These are phyloP conservation scores for Xanthoceras sorbifolium DNA, from an alignment of 345 rosid genomes.

Conservation along the genomic window DNA sequence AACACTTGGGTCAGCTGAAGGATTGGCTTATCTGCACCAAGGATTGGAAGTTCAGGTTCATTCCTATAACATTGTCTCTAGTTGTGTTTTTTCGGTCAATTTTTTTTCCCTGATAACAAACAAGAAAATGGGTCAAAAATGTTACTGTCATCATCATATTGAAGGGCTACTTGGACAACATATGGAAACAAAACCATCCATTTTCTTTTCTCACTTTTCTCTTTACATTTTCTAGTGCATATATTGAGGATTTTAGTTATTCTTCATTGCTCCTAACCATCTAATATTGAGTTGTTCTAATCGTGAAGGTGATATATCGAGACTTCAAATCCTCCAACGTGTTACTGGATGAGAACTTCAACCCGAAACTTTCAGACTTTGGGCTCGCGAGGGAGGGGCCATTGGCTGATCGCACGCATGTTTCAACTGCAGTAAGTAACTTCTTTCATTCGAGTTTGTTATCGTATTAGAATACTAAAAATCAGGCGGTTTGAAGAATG, in stretches of 20 bases:
- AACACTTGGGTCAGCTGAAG: slow-evolving; percentile 79
- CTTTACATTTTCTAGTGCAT: not conserved
- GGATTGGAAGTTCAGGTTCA: slow-evolving; percentile 75
- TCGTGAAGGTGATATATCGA: slow-evolving; percentile 68
- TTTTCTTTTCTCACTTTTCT: not conserved
- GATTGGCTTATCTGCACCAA: slow-evolving; percentile 81
- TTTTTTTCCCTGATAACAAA: not conserved
- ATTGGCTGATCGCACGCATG: slow-evolving; percentile 67
- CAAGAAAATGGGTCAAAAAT: no score
- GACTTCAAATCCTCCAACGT: slow-evolving; percentile 87
- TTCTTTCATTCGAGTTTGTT: not conserved
- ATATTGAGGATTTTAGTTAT: not conserved
- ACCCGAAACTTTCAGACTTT: slow-evolving; percentile 85
- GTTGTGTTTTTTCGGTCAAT: not conserved
- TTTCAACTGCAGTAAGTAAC: slow-evolving; percentile 81
- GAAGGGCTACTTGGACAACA: no score
- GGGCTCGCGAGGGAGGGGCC: slow-evolving; percentile 98
- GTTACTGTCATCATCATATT: no score
- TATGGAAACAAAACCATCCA: not conserved
- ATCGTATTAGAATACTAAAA: no score
- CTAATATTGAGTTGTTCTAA: not conserved
- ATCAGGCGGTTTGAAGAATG: no score
- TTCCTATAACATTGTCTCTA: not conserved
- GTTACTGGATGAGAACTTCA: slow-evolving; percentile 60
- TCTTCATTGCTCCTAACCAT: not conserved